Evolutionary conservation across 73 alveolate genomes (phyloP), one percentile per base, ranked within the genome.

Genomic region (Paramecium tetraurelia): DNA sequence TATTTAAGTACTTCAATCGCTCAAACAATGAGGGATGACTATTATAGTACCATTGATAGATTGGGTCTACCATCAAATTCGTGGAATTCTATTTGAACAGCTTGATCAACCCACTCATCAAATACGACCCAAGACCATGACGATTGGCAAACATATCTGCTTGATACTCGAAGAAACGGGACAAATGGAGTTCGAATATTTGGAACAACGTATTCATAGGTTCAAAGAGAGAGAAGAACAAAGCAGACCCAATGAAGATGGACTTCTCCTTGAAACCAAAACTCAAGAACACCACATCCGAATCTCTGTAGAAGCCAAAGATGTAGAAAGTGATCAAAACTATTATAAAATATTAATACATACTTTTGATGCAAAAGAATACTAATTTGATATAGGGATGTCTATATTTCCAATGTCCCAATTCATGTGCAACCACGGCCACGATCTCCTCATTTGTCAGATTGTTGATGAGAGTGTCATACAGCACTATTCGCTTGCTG

Each of bases 341-440:
- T 94, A 58, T 83, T 86, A 63, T 36, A 85, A 95, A 75, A 40
- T 93, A 94, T 68, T 6, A n/a, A n/a, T 7, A 53, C 89, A 92
- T 5, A 94, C 46, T 92, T 84, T 94, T 92, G 93, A 96, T 38
- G 92, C 87, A 44, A 94, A 84, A 92, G 93, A 97, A 68, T 75
- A 18, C 44, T 83, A 87, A 86, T 40, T 59, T 94, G 31, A 75
- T 38, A 33, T 92, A 63, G 27, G 95, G 35, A 92, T 98, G 99
- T 41, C 92, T 92, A 83, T 92, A 93, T 59, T 89, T 86, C 99
- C 99, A 98, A 94, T 98, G 99, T 33, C 99, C 99, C 27, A 98
- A 86, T 89, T 98, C 99, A 93, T 98, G 99, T 21, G 98, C 99
- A n/a, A 98, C 92, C 18, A 97, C 98, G 9, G 98, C 98, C 40